Conservation (phyloP, 495 filamentous ascomycete genomes). For the Penicillium robsamsonii region DNA sequence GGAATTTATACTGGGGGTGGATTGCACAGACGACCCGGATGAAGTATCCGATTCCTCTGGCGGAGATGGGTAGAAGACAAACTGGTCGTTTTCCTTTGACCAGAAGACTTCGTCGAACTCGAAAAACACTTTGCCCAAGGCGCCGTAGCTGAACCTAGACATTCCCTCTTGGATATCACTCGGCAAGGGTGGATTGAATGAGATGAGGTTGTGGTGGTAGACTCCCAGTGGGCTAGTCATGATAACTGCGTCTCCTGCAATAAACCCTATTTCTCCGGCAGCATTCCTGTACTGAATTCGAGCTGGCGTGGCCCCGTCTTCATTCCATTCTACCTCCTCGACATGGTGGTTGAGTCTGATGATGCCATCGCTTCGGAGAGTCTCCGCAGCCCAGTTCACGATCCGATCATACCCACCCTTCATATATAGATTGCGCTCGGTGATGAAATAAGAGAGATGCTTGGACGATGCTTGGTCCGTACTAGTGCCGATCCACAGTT, state of each 20-base stretch:
- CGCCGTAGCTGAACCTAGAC: constrained; percentile 23
- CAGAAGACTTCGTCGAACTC: constrained; percentile 28
- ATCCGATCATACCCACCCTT: constrained; percentile 28
- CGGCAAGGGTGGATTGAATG: constrained; percentile 26
- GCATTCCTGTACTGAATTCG: constrained; percentile 19
- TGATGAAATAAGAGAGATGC: constrained; percentile 27
- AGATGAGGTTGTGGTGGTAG: constrained; percentile 26
- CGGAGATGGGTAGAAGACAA: constrained; percentile 27
- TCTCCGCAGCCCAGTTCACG: constrained; percentile 24
- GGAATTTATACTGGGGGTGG: constrained; percentile 16
- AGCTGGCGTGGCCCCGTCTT: constrained; percentile 12
- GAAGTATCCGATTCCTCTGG: constrained; percentile 13
- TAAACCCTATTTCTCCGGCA: constrained; percentile 2
- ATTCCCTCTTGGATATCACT: constrained; percentile 26
- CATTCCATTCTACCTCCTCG: constrained; percentile 22
- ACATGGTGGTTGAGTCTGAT: constrained; percentile 23
- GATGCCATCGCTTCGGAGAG: constrained; percentile 12
- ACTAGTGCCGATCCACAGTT: constrained; percentile 25
- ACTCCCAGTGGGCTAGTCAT: constrained; percentile 24
- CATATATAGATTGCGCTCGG: constrained; percentile 29
- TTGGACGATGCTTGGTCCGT: constrained; percentile 25
- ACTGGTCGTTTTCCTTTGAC: constrained; percentile 28
- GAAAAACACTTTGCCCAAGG: constrained; percentile 28
- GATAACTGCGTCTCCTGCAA: constrained; percentile 22
- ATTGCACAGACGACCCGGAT: constrained; percentile 17